These are phyloP conservation scores for Trichoderma virens DNA, from an alignment of 495 filamentous ascomycete species.

Conservation along the genomic window DNA sequence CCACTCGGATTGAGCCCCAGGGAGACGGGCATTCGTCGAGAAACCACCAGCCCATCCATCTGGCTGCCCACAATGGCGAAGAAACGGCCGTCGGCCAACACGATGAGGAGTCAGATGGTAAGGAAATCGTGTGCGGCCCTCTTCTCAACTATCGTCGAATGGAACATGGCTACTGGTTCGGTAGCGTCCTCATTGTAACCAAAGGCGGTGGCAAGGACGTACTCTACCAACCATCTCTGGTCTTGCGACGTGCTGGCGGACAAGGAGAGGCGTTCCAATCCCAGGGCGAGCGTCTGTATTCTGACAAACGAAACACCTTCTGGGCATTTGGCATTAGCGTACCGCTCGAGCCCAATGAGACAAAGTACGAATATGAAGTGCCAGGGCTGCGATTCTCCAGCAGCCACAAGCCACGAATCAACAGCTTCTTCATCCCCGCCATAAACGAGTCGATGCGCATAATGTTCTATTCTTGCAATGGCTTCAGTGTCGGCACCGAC, in stretches of 20 bases:
- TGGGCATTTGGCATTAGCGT: slow-evolving; percentile 68
- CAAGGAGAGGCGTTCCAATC: slow-evolving; percentile 12
- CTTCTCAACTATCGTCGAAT: slow-evolving; percentile 80
- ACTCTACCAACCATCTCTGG: slow-evolving; percentile 23
- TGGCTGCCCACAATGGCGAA: slow-evolving; percentile 13
- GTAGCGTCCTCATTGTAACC: slow-evolving; percentile 75
- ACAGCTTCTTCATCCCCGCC: slow-evolving; percentile 68
- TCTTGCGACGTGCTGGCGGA: slow-evolving; percentile 19
- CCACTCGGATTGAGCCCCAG: slow-evolving; percentile 28
- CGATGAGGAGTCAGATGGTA: slow-evolving; percentile 22
- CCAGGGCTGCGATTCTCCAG: slow-evolving; percentile 37
- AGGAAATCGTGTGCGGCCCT: slow-evolving; percentile 70
- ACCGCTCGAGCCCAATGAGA: slow-evolving; percentile 44
- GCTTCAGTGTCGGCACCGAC: slow-evolving; percentile 89
- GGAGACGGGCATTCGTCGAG: slow-evolving; percentile 20
- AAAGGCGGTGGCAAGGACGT: slow-evolving; percentile 50
- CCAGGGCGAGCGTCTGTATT: slow-evolving; percentile 62
- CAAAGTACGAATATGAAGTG: slow-evolving; percentile 54
- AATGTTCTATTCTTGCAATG: slow-evolving; percentile 95
- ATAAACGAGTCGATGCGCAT: slow-evolving; percentile 80
- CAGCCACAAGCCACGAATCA: slow-evolving; percentile 37
- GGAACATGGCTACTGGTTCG: slow-evolving; percentile 68
- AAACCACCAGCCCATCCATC: slow-evolving; percentile 33
- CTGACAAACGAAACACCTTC: slow-evolving; percentile 68
- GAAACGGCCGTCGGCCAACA: slow-evolving; percentile 14